Conservation (phyloP, 2,329 filamentous ascomycete genomes). For the Emydomyces testavorans region DNA sequence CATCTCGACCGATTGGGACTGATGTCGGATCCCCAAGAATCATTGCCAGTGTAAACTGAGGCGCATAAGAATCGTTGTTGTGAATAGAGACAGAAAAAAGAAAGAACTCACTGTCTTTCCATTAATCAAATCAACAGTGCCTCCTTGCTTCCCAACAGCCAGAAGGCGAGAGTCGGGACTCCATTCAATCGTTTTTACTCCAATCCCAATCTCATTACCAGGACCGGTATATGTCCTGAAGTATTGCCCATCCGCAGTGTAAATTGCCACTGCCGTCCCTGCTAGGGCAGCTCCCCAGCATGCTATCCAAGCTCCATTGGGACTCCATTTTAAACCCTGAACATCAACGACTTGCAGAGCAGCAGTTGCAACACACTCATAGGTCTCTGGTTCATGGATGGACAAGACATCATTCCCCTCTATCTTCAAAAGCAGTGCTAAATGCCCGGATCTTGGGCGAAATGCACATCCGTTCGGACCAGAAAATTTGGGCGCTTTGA, state of each 20-base stretch:
- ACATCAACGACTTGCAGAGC: conserved; percentile 41
- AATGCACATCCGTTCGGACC: conserved; percentile 30
- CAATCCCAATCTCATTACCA: conserved; percentile 27
- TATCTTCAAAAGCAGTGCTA: conserved; percentile 32
- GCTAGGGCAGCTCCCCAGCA: conserved; percentile 43
- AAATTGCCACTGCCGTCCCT: conserved; percentile 43
- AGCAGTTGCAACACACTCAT: conserved; percentile 27
- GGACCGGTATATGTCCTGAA: conserved; percentile 43
- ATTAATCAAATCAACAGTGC: conserved; percentile 38
- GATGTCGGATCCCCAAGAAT: conserved; percentile 26
- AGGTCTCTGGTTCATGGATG: conserved; percentile 28
- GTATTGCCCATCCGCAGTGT: conserved; percentile 48
- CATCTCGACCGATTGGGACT: conserved; percentile 24
- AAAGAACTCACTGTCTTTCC: conserved; percentile 31
- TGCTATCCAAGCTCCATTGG: conserved; percentile 48
- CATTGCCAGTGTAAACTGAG: conserved; percentile 23
- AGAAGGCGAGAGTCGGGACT: conserved; percentile 38
- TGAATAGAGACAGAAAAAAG: neutral
- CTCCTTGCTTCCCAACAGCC: conserved; percentile 42
- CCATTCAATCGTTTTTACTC: conserved; percentile 45
- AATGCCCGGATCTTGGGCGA: conserved; percentile 30
- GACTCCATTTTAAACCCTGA: conserved; percentile 48
- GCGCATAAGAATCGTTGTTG: neutral
- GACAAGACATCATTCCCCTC: conserved; percentile 30
- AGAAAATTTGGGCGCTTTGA: conserved; percentile 33